phyloP scores from a whole-genome alignment of 768 basidiomycete species.

The Gautieria morchelliformis region DNA sequence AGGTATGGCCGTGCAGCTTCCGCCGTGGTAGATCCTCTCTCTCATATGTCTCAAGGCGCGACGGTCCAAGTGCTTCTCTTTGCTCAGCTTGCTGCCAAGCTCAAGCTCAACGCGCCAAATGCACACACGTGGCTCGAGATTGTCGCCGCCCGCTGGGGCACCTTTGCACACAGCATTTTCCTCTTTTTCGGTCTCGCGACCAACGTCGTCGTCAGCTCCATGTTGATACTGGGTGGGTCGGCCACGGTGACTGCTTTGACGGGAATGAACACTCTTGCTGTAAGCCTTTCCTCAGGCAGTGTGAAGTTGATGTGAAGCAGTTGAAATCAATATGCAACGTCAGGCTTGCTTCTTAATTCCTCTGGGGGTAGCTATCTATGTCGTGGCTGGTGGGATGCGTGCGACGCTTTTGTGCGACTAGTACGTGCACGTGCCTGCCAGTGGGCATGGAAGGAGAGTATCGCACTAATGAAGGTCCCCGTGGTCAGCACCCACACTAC shows the following conservation, averaged over 20 bases:
- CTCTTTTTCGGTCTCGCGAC: slow-evolving; percentile 91
- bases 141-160: slow-evolving; percentile 73
- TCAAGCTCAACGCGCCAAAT: slow-evolving; percentile 85
- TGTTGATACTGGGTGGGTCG: slow-evolving; percentile 70
- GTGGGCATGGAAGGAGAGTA: not conserved
- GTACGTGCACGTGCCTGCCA: slow-evolving; percentile 38
- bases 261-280: slow-evolving; percentile 82
- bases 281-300: slow-evolving; percentile 18
- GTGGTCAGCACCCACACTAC: slow-evolving; percentile 67
- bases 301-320: not conserved
- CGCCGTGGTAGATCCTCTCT: not conserved
- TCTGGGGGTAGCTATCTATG: slow-evolving; percentile 79
- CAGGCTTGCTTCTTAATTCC: slow-evolving; percentile 87
- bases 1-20: slow-evolving; percentile 68
- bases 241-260: slow-evolving; percentile 85
- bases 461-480: not conserved
- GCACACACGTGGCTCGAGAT: slow-evolving; percentile 89
- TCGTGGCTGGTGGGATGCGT: slow-evolving; percentile 80
- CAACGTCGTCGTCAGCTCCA: slow-evolving; percentile 86
- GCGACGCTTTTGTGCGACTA: slow-evolving; percentile 82
- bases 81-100: slow-evolving; percentile 81
- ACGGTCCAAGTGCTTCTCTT: slow-evolving; percentile 62
- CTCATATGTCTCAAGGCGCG: not conserved
- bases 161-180: slow-evolving; percentile 68
- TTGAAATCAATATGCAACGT: not conserved